Percentiles rank a stretch among this genome's conserved stretches.
These are phyloP conservation scores for Entoloma clypeatum DNA, from an alignment of 1,284 basidiomycete species.

Conservation along the genomic window DNA sequence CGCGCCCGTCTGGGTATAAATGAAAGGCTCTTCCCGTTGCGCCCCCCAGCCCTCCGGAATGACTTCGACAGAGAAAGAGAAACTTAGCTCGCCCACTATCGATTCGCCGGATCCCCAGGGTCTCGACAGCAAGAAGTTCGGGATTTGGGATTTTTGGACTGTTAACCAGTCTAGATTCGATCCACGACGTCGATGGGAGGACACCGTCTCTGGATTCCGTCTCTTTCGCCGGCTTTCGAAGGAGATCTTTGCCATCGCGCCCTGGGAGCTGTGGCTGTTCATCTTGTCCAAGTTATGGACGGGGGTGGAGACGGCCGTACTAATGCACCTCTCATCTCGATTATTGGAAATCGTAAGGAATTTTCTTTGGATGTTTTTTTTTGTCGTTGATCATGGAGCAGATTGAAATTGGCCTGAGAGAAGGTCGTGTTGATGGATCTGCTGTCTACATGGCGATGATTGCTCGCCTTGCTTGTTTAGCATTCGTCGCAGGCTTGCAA, in stretches of 20 bases:
- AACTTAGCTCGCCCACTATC: too few species aligned
- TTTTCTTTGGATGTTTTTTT: background rate
- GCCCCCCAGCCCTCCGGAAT: too few species aligned
- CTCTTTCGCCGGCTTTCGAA: slow-evolving; percentile 16
- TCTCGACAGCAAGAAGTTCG: slow-evolving; percentile 15
- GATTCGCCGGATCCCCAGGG: too few species aligned
- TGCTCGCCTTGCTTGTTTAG: slow-evolving; percentile 16
- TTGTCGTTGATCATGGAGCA: slow-evolving; percentile 1
- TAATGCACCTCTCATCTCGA: slow-evolving; percentile 19
- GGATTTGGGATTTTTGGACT: slow-evolving; percentile 16
- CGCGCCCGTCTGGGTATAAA: too few species aligned
- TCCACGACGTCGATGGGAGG: slow-evolving; percentile 9
- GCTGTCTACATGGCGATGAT: slow-evolving; percentile 19
- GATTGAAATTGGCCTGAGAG: slow-evolving; percentile 21
- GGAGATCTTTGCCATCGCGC: slow-evolving; percentile 18
- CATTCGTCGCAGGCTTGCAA: slow-evolving; percentile 15
- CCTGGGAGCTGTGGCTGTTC: slow-evolving; percentile 13
- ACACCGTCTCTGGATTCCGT: slow-evolving; percentile 11
- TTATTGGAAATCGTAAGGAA: slow-evolving; percentile 19
- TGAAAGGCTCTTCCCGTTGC: too few species aligned
- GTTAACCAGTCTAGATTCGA: slow-evolving; percentile 10
- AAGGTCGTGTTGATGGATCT: slow-evolving; percentile 15
- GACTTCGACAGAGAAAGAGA: too few species aligned
- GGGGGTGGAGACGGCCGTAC: slow-evolving; percentile 18
- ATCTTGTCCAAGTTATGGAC: slow-evolving; percentile 19